These are phyloP conservation scores for Epichloe typhina DNA, from an alignment of 2,329 filamentous ascomycete genomes.

Conservation along the genomic window DNA sequence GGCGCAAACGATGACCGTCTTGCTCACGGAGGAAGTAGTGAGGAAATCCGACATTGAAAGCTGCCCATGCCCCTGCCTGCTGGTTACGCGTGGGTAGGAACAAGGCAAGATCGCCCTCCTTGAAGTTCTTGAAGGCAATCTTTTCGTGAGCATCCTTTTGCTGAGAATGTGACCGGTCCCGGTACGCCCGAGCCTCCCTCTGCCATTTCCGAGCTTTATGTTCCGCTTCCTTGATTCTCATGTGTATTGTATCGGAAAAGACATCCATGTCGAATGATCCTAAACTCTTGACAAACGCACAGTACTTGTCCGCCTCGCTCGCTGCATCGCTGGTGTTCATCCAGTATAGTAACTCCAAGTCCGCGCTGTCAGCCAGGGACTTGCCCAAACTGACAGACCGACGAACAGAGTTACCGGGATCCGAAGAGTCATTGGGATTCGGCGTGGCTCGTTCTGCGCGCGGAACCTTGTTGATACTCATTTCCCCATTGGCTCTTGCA, in stretches of 20 bases:
- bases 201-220: slow-evolving; percentile 88
- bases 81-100: slow-evolving; percentile 94
- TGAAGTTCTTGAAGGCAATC: slow-evolving; percentile 91
- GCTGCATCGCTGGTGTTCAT: slow-evolving; percentile 54
- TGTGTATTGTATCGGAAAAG: slow-evolving; percentile 75
- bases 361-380: slow-evolving; percentile 44
- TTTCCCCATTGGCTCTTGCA: slow-evolving; percentile 55
- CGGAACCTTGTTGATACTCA: slow-evolving; percentile 62
- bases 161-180: slow-evolving; percentile 69
- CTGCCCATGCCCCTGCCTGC: slow-evolving; percentile 88
- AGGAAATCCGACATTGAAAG: slow-evolving; percentile 94
- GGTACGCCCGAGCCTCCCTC: slow-evolving; percentile 72
- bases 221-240: slow-evolving; percentile 86
- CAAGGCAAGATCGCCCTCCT: slow-evolving; percentile 85
- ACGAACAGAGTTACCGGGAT: slow-evolving; percentile 39
- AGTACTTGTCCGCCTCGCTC: slow-evolving; percentile 60
- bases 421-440: slow-evolving; percentile 44
- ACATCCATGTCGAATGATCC: slow-evolving; percentile 71
- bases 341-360: slow-evolving; percentile 72
- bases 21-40: slow-evolving; percentile 95
- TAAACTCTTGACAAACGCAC: slow-evolving; percentile 58
- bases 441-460: slow-evolving; percentile 42
- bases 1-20: slow-evolving; percentile 71
- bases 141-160: slow-evolving; percentile 88
- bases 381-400: slow-evolving; percentile 41